Base-by-base conservation (phyloP, 2,329 filamentous ascomycete species). In the Hypomyces perniciosus region DNA sequence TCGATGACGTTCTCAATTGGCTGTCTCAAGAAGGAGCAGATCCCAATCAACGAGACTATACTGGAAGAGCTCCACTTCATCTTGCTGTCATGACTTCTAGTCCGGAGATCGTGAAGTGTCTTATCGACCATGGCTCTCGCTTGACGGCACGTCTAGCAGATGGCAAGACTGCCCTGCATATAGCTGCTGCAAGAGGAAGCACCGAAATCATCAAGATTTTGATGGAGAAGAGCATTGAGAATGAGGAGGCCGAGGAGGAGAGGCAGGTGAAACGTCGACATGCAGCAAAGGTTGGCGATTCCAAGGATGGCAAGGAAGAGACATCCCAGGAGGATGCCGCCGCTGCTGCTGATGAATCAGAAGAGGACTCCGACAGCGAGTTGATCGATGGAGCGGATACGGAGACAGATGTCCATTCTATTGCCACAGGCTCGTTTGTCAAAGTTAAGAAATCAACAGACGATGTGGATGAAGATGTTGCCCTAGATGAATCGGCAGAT, bases 111-210 rank as follows among this genome's bases (percentile, higher is more conserved):
- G 86, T 93, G 1, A 76, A 85, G 54, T 78, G 73, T 44, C 75
- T 95, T 1, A 80, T 95, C 28, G 78, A 90, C 54, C 75, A 82
- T 51, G 87, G 85, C 3, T 84, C 88, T 33, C 80, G 88, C 12
- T 70, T 95, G 27, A 80, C 90, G 27, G 78, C 88, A 45, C 81
- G 90, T 45, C 65, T 95, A 37, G 86, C 86, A 0, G 90, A 93
- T 65, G 90, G 90, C 4, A 80, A 81, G 57, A 95, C 88, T 2
- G 86, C 89, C 7, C 74, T 95, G n/a, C 90, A 95, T 65, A 72
- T 95, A 30, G 89, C 89, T 13, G 86, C 88, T 13, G 78, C 82
- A 41, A 78, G 85, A 26, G 90, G 90, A 1, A 71, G 82, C 56
- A 63, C 71, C 1, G 80, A 84, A 13, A 91, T 93, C 55, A 76